Conservation (phyloP, 2,329 filamentous ascomycete species). For the Ophiostoma fasciatum region DNA sequence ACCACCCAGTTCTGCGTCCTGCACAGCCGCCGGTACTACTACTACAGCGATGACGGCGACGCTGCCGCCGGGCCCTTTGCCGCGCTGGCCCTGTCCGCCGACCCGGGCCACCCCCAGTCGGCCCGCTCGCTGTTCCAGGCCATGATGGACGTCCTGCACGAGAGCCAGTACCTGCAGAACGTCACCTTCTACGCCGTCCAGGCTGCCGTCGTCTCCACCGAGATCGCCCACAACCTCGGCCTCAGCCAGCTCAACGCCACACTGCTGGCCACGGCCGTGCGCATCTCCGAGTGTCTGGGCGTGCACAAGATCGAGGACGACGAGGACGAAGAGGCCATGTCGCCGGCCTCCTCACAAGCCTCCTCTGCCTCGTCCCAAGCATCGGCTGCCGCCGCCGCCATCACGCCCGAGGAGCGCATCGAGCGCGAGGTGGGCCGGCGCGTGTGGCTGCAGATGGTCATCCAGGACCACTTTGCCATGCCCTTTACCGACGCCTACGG, state of each 20-base stretch:
- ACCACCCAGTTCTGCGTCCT: constrained; percentile 13
- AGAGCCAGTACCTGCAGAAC: constrained; percentile 18
- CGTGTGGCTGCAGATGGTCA: constrained; percentile 22
- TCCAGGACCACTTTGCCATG: constrained; percentile 22
- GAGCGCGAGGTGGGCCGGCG: constrained; percentile 20
- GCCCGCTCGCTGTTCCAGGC: constrained; percentile 14
- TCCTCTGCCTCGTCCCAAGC: too few species aligned
- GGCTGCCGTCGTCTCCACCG: constrained; percentile 22
- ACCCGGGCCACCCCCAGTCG: constrained; percentile 5
- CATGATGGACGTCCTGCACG: constrained; percentile 20
- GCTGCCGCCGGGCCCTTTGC: not conserved
- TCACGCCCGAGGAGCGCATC: constrained; percentile 6
- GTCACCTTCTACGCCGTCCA: constrained; percentile 19
- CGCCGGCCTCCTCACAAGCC: too few species aligned
- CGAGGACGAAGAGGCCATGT: not conserved
- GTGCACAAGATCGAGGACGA: constrained; percentile 10
- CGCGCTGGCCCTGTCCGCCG: not conserved
- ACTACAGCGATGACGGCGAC: not conserved
- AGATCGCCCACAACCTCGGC: constrained; percentile 23
- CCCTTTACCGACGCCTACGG: constrained; percentile 23
- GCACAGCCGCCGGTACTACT: constrained; percentile 11
- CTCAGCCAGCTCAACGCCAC: constrained; percentile 19
- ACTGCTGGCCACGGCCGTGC: constrained; percentile 20
- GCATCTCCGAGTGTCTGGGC: constrained; percentile 18
- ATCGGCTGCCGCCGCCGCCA: too few species aligned